A percentile compares a stretch with the other conserved stretches of the same genome.
Evolutionary conservation across 805 yeast genomes (phyloP).

Genomic region (Candida orba): DNA sequence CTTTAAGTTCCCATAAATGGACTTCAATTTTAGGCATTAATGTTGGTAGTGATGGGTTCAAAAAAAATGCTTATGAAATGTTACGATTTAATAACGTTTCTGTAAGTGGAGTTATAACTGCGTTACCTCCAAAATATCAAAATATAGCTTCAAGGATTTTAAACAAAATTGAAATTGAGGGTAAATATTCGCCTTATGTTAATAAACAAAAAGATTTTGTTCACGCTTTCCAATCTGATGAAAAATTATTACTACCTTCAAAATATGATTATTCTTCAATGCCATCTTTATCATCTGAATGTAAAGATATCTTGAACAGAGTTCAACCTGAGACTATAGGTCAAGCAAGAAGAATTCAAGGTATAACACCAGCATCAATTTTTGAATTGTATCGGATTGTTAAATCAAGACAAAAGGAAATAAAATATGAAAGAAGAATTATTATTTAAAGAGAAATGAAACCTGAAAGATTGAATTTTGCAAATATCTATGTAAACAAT

Average conservation of each 20-base stretch:
- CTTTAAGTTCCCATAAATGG: slow-evolving; percentile 61
- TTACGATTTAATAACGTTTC: slow-evolving; percentile 45
- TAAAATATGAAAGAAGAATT: neutral
- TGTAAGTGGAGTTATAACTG: slow-evolving; percentile 8
- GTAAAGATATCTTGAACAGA: slow-evolving; percentile 55
- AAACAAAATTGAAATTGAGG: slow-evolving; percentile 66
- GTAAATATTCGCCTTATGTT: slow-evolving; percentile 76
- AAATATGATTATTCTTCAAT: slow-evolving; percentile 54
- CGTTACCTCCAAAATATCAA: slow-evolving; percentile 19
- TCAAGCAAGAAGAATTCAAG: slow-evolving; percentile 91
- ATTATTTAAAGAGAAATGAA: neutral
- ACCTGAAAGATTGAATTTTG: neutral
- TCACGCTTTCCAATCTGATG: slow-evolving; percentile 79
- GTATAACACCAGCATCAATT: slow-evolving; percentile 89
- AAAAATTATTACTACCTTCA: slow-evolving; percentile 60
- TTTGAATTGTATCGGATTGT: slow-evolving; percentile 64
- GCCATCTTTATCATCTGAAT: slow-evolving; percentile 70
- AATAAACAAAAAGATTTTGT: slow-evolving; percentile 65
- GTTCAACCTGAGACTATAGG: slow-evolving; percentile 88
- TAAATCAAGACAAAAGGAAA: slow-evolving; percentile 22
- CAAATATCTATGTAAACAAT: too few species aligned
- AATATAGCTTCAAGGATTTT: slow-evolving; percentile 38
- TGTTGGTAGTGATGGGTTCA: slow-evolving; percentile 47
- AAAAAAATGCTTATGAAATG: slow-evolving; percentile 64
- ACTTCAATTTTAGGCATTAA: slow-evolving; percentile 35